Conservation (phyloP, 1,284 basidiomycete species). For the Grifola frondosa region DNA sequence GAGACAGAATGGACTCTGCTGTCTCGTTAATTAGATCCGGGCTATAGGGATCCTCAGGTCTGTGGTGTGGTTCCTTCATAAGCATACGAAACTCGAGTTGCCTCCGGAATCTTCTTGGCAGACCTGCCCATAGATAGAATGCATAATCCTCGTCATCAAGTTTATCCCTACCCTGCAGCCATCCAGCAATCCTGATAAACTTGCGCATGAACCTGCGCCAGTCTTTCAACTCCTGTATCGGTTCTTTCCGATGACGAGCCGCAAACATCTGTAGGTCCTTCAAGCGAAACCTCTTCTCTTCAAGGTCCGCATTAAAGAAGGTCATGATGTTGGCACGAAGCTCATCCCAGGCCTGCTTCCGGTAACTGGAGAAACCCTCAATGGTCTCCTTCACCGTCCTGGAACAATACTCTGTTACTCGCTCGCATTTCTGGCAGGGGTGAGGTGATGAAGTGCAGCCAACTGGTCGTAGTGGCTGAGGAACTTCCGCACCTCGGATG, state of each 20-base stretch:
- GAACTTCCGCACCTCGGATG: constrained; percentile 1
- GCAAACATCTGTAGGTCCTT: constrained; percentile 1
- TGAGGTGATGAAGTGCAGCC: constrained; percentile 2
- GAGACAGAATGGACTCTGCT: neutral
- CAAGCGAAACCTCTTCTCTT: constrained; percentile 1
- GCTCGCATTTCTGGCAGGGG: constrained; percentile 2
- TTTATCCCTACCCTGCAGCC: neutral
- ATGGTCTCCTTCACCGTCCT: constrained; percentile 2
- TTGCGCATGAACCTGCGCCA: neutral
- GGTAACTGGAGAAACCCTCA: neutral
- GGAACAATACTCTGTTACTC: constrained; percentile 2
- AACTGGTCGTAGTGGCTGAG: constrained; percentile 2
- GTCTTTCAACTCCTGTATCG: constrained; percentile 1
- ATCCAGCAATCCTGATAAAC: constrained; percentile 2
- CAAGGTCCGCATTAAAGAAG: constrained; percentile 6
- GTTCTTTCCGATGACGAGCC: neutral
- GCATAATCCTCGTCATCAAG: neutral
- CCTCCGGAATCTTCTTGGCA: neutral
- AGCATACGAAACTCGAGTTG: neutral
- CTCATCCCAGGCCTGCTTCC: neutral
- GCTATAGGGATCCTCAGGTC: neutral
- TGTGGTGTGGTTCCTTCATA: constrained; percentile 1
- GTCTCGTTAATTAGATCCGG: neutral
- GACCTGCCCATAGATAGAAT: constrained; percentile 1
- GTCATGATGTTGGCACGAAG: neutral